Conservation (phyloP, 208 protist species). For the Endotrypanum monterogeii region DNA sequence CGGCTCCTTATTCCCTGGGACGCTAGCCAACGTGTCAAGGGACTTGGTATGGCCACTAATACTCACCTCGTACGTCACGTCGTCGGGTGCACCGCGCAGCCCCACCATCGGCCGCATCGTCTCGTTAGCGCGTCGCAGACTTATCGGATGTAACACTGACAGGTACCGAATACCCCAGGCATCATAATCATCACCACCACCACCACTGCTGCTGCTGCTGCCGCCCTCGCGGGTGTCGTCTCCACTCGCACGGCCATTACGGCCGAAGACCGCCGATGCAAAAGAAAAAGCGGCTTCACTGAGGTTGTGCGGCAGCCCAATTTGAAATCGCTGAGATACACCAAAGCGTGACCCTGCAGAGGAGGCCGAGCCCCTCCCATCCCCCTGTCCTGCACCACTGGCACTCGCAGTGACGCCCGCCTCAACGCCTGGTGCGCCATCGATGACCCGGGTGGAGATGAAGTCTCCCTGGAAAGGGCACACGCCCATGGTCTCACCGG, state of each 20-base stretch:
- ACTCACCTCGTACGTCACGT: conserved; percentile 70
- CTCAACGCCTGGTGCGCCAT: conserved; percentile 25
- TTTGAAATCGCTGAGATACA: conserved; percentile 30
- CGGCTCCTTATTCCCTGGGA: not conserved
- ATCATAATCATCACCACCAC: not conserved
- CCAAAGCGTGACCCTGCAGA: conserved; percentile 2
- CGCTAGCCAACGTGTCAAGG: not conserved
- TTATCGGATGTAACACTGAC: conserved; percentile 53
- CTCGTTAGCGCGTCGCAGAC: conserved; percentile 40
- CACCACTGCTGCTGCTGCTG: no score
- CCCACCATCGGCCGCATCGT: conserved; percentile 78
- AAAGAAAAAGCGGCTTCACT: not conserved
- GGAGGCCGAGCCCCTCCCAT: not conserved
- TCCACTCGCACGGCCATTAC: conserved; percentile 3
- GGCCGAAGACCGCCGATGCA: not conserved
- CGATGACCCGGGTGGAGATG: conserved; percentile 38
- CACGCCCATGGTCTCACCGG: not conserved
- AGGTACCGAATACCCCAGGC: conserved; percentile 41
- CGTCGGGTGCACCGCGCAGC: conserved; percentile 56
- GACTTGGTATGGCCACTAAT: conserved; percentile 38
- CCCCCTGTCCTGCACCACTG: not conserved
- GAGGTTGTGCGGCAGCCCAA: conserved; percentile 27
- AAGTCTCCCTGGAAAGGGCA: conserved; percentile 45
- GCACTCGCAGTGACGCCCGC: not conserved
- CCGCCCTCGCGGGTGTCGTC: no score